Percentiles rank a stretch among this genome's conserved stretches.
These are phyloP conservation scores for Alternaria gaisen DNA, from an alignment of 2,329 filamentous ascomycete genomes.

Conservation along the genomic window DNA sequence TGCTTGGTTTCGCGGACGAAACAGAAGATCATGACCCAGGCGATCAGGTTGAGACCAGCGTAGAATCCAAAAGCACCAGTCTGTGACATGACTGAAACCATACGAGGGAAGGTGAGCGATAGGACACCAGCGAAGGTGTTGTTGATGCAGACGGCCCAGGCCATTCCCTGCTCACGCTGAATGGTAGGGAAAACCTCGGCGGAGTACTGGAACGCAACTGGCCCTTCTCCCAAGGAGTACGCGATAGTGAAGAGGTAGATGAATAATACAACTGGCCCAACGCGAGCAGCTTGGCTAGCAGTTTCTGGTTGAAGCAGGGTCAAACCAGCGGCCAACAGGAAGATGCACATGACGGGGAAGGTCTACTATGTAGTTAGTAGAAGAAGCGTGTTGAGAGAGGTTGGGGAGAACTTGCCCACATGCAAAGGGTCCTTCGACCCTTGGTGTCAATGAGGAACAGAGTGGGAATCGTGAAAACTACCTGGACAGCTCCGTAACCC, in stretches of 20 bases:
- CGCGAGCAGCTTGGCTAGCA: constrained; percentile 27
- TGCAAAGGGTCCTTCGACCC: constrained; percentile 44
- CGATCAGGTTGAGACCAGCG: constrained; percentile 52
- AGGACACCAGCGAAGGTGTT: constrained; percentile 55
- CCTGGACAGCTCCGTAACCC: constrained; percentile 49
- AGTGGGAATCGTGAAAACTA: constrained; percentile 49
- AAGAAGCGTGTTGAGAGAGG: too few relatives aligned
- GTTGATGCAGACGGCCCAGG: constrained; percentile 53
- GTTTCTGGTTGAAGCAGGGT: constrained; percentile 41
- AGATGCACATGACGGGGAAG: constrained; percentile 50
- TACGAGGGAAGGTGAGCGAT: constrained; percentile 51
- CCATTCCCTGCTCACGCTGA: constrained; percentile 53
- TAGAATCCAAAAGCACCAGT: constrained; percentile 54
- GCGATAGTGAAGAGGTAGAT: constrained; percentile 32
- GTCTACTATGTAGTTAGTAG: constrained; percentile 22
- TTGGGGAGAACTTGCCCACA: constrained; percentile 24
- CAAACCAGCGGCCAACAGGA: constrained; percentile 48
- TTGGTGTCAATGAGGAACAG: constrained; percentile 52
- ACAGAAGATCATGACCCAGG: constrained; percentile 52
- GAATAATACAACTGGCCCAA: constrained; percentile 49
- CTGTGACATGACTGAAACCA: constrained; percentile 50
- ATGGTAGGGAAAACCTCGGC: constrained; percentile 52
- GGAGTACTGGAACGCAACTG: constrained; percentile 61
- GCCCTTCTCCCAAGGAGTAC: constrained; percentile 52
- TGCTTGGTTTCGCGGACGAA: constrained; percentile 53